Evolutionary conservation across 2,329 filamentous ascomycete species (phyloP).

Genomic region (Fusarium sp.): DNA sequence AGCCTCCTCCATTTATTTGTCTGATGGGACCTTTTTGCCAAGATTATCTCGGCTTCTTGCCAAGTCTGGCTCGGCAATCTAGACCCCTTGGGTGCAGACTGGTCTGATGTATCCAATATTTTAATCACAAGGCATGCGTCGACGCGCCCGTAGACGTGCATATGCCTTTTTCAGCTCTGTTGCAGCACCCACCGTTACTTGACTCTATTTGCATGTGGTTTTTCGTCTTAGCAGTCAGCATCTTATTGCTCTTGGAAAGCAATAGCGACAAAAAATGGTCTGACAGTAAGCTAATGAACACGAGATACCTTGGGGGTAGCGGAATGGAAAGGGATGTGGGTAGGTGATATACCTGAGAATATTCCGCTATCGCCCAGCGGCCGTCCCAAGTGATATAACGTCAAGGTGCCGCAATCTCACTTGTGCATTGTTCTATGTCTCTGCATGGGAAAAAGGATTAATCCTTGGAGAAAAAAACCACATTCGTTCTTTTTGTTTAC

Average conservation of each 20-base stretch:
- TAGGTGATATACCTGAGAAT: background rate
- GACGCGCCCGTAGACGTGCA: constrained; percentile 30
- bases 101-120: constrained; percentile 1
- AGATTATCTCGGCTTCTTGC: constrained; percentile 6
- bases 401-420: background rate
- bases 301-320: constrained; percentile 4
- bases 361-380: background rate
- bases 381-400: constrained; percentile 27
- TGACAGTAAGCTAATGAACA: constrained; percentile 17
- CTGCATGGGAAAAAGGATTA: background rate
- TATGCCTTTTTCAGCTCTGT: constrained; percentile 2
- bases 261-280: background rate
- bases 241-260: constrained; percentile 16
- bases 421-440: background rate
- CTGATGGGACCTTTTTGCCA: background rate
- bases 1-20: background rate
- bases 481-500: constrained; percentile 8
- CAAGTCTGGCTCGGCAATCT: constrained; percentile 9
- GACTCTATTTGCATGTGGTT: background rate
- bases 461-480: background rate
- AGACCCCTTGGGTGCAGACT: constrained; percentile 6
- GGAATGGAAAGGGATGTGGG: constrained; percentile 1
- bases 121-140: constrained; percentile 7
- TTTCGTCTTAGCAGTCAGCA: background rate
- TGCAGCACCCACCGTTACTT: background rate